Conservation (phyloP, 1,139 yeast genomes). For the Pichia sp. region DNA sequence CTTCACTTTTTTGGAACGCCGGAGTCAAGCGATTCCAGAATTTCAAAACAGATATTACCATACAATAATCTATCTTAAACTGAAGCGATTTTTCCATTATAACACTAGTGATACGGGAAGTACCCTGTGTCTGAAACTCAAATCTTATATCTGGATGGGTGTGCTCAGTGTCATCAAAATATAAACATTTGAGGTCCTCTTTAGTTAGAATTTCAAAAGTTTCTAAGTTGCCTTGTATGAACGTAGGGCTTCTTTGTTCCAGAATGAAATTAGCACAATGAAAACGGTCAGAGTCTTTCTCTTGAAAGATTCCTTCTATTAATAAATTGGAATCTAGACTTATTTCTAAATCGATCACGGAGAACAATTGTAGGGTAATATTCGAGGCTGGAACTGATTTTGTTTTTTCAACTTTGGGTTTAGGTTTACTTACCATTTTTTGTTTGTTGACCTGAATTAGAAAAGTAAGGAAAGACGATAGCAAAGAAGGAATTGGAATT, state of each 20-base stretch:
- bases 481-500: conserved; percentile 33
- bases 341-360: conserved; percentile 36
- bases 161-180: conserved; percentile 25
- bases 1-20: conserved; percentile 5
- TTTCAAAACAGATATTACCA: not conserved
- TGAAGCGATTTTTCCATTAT: conserved; percentile 43
- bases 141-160: conserved; percentile 48
- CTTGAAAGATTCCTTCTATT: conserved; percentile 37
- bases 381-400: conserved; percentile 1
- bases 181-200: conserved; percentile 19
- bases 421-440: not conserved
- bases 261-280: conserved; percentile 35
- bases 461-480: conserved; percentile 21
- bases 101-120: conserved; percentile 36
- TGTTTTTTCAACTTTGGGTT: not conserved
- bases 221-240: conserved; percentile 48
- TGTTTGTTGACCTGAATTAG: conserved; percentile 20
- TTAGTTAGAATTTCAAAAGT: conserved; percentile 32
- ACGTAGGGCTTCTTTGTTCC: conserved; percentile 40
- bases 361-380: conserved; percentile 35
- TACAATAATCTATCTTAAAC: conserved; percentile 33
- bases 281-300: conserved; percentile 34
- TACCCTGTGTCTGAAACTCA: conserved; percentile 36
- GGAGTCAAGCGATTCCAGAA: conserved; percentile 2
- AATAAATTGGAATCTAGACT: conserved; percentile 1